phyloP scores from a whole-genome alignment of 176 grass and related monocot genomes.

The Zoysia pacifica region DNA sequence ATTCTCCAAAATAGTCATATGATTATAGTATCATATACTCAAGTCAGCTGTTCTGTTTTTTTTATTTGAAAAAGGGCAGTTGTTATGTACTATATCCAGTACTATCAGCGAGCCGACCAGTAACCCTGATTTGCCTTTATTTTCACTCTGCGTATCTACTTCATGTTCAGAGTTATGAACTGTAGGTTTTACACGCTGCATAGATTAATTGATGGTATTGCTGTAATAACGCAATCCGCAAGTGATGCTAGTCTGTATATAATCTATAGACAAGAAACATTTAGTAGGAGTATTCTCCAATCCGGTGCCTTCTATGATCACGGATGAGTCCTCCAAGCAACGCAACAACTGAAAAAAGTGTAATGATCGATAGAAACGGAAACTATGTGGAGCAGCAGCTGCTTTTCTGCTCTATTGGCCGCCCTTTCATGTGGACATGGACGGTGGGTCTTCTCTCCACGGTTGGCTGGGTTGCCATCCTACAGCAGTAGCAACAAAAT shows the following conservation, averaged over 20 bases:
- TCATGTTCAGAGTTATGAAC: not conserved
- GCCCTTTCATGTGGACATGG: constrained; percentile 74
- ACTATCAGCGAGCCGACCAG: not conserved
- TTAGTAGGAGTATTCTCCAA: not conserved
- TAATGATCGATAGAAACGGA: not conserved
- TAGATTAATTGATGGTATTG: constrained; percentile 10
- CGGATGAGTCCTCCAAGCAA: constrained; percentile 9
- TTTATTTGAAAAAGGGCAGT: no score
- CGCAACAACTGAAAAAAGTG: not conserved
- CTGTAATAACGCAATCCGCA: not conserved
- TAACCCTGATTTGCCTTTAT: not conserved
- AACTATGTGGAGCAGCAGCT: constrained; percentile 69
- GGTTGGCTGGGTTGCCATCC: constrained; percentile 67
- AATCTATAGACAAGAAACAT: not conserved
- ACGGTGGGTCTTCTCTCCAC: constrained; percentile 58
- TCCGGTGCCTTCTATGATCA: not conserved
- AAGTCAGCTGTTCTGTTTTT: not conserved
- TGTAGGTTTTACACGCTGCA: not conserved
- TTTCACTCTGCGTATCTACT: not conserved
- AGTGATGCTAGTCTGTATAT: not conserved
- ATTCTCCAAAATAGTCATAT: constrained; percentile 40
- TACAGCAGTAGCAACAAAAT: constrained; percentile 31
- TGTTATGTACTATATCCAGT: no score
- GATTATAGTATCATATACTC: constrained; percentile 35
- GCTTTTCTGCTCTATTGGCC: constrained; percentile 73